Evolutionary conservation across 1,284 basidiomycete species (phyloP).

Genomic region (Apiotrichum akiyoshidainum): DNA sequence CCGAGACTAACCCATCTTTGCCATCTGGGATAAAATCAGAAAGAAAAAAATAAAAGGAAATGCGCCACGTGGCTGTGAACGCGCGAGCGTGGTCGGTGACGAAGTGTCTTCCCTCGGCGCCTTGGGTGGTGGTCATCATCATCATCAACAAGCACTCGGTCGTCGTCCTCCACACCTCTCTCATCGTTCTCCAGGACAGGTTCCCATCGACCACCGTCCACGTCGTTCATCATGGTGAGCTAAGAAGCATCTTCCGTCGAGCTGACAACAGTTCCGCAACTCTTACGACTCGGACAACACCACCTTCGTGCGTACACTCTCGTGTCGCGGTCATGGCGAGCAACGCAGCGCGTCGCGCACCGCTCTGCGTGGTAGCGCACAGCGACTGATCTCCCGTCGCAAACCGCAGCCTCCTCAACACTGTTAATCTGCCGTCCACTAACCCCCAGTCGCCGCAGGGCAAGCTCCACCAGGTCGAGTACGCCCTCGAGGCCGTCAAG

Average conservation of each 20-base stretch:
- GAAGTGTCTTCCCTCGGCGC: slow-evolving; percentile 1
- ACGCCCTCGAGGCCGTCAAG: slow-evolving; percentile 98
- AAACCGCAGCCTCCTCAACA: too few species aligned
- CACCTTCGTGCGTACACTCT: slow-evolving; percentile 60
- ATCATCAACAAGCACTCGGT: not conserved
- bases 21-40: too few species aligned
- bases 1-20: too few species aligned
- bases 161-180: not conserved
- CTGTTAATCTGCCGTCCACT: not conserved
- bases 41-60: slow-evolving; percentile 8
- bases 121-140: not conserved
- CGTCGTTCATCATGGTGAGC: slow-evolving; percentile 22
- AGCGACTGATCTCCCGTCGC: too few species aligned
- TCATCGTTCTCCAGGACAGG: not conserved
- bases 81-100: slow-evolving; percentile 11
- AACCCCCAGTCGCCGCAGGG: slow-evolving; percentile 43
- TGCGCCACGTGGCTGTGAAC: slow-evolving; percentile 16
- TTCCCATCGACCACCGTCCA: not conserved
- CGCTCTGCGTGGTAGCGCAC: too few species aligned
- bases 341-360: too few species aligned
- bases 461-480: slow-evolving; percentile 80
- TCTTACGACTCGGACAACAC: slow-evolving; percentile 96
- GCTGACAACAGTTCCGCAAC: slow-evolving; percentile 71
- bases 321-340: too few species aligned
- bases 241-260: not conserved